Evolutionary conservation across 176 grass and related monocot species (phyloP), one percentile per base, ranked within the genome.

Genomic region (Tillandsia leiboldiana): DNA sequence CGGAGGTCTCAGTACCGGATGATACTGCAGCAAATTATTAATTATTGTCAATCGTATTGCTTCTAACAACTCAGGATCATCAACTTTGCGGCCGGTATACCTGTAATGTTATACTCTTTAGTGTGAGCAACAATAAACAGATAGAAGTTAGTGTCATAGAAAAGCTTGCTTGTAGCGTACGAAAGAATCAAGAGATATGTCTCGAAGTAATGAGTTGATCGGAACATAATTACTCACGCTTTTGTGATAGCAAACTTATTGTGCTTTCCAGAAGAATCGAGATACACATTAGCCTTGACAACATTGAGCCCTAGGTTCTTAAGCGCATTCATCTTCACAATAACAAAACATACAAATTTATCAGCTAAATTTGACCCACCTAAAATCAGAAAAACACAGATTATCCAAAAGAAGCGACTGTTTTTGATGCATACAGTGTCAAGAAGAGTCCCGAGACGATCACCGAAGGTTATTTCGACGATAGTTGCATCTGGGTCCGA

Each of bases 391-490:
- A 72, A 49, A 20, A 23, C 71, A 42, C 26, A 24, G 11, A 75
- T 14, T 64, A 72, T n/a, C 18, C 6, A 29, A 17, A 51, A 72
- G 11, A 63, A 88, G 53, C 64, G 33, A 64, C 62, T 59, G 0
- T 65, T 24, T 66, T 65, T 67, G 27, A 11, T 78, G 67, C 81
- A 82, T 90, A 99, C 94, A 47, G 94, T 99, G 79, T 99, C 94
- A 77, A 99, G 74, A 78, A 99, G 94, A 84, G 88, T 83, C 12
- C 94, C 94, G 53, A 99, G 94, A 75, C 94, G 94, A 70, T 99
- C 89, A 50, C 94, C 94, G 75, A 99, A 93, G 62, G 94, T 93
- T 68, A 99, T 52, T 76, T 90, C 94, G n/a, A 99, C 94, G 66
- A 90, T 84, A 26, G 94, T 99, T 80, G 94, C 87, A 86, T 99